These are phyloP conservation scores for Talaromyces sp. DNA, from an alignment of 2,329 filamentous ascomycete species.

Conservation along the genomic window DNA sequence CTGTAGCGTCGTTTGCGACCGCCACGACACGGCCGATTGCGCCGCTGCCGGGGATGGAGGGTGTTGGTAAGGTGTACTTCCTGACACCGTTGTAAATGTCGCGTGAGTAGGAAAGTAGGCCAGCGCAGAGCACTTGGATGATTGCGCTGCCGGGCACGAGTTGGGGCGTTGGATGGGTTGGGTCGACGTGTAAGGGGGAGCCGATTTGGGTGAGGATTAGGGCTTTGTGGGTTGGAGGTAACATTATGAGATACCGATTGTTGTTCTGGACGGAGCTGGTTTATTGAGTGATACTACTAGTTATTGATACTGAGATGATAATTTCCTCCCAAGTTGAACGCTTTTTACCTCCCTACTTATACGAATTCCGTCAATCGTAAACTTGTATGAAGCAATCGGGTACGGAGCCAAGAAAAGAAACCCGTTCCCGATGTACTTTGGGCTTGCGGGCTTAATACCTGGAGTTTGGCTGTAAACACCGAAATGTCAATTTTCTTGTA, in stretches of 20 bases:
- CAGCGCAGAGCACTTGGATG: conserved; percentile 2
- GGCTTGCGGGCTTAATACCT: background rate
- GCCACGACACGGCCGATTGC: conserved; percentile 12
- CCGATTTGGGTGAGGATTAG: conserved; percentile 10
- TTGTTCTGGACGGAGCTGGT: background rate
- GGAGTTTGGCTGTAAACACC: background rate
- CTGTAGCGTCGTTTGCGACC: conserved; percentile 2
- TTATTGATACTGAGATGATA: no score
- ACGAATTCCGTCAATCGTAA: no score
- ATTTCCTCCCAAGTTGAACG: no score
- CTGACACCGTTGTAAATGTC: conserved; percentile 15
- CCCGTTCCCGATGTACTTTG: background rate
- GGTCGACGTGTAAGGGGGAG: conserved; percentile 1
- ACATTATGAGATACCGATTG: background rate
- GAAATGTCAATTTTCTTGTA: background rate
- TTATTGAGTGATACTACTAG: background rate
- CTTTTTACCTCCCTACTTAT: no score
- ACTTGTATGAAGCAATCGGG: background rate
- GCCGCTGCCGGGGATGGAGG: conserved; percentile 7
- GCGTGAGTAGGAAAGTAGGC: conserved; percentile 6
- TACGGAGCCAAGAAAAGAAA: background rate
- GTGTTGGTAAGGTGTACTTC: conserved; percentile 9
- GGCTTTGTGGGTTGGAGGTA: conserved; percentile 11
- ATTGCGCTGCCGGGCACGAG: conserved; percentile 11
- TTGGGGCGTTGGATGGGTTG: background rate